A percentile compares a stretch with the other conserved stretches of the same genome.
These are phyloP conservation scores for Blastomyces silverae DNA, from an alignment of 2,329 filamentous ascomycete species.

Conservation along the genomic window DNA sequence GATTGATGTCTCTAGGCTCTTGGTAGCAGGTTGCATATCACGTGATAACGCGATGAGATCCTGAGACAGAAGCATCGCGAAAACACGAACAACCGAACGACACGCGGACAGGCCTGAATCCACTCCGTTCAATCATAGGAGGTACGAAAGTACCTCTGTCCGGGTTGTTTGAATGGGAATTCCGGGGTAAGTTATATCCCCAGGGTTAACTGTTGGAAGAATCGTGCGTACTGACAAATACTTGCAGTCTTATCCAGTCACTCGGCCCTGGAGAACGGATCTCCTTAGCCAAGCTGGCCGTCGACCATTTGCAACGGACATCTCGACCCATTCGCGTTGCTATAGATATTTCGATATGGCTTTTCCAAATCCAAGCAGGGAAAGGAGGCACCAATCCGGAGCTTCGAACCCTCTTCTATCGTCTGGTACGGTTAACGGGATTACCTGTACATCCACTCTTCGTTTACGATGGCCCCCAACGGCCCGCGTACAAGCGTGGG, in stretches of 20 bases:
- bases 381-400: constrained; percentile 85
- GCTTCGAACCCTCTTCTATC: constrained; percentile 85
- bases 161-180: constrained; percentile 36
- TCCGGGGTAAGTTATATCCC: constrained; percentile 35
- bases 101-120: not conserved
- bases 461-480: constrained; percentile 81
- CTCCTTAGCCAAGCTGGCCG: constrained; percentile 73
- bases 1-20: not conserved
- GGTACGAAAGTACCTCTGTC: constrained; percentile 4
- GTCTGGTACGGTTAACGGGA: constrained; percentile 67
- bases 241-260: constrained; percentile 73
- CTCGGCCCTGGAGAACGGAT: constrained; percentile 74
- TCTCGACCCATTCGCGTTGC: constrained; percentile 74
- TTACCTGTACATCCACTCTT: constrained; percentile 81
- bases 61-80: not conserved
- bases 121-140: not conserved
- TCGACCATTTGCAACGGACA: constrained; percentile 65
- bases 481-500: constrained; percentile 81
- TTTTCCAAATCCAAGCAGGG: constrained; percentile 84
- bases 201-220: not conserved
- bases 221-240: constrained; percentile 1
- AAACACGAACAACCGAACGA: not conserved
- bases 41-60: not conserved
- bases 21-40: not conserved
- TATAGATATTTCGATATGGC: constrained; percentile 94